These are phyloP conservation scores for Antrodiella citrinella DNA, from an alignment of 768 basidiomycete genomes.

Conservation along the genomic window DNA sequence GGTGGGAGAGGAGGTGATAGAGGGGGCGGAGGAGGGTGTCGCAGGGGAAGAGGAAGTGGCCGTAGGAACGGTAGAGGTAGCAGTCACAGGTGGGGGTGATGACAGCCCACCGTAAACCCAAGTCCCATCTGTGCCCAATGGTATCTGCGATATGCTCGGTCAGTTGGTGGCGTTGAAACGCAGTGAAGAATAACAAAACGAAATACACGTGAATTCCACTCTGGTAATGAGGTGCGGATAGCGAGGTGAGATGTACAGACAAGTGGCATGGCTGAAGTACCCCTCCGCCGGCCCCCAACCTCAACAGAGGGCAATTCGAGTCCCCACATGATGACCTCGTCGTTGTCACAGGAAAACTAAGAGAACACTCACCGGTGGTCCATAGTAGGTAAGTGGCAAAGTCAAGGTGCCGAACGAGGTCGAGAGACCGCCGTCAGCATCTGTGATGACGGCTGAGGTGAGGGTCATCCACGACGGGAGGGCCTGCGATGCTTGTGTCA, in stretches of 20 bases:
- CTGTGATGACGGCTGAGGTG: constrained; percentile 42
- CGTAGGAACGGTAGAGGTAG: constrained; percentile 10
- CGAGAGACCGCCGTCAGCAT: constrained; percentile 42
- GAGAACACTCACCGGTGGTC: constrained; percentile 60
- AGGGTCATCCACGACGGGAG: constrained; percentile 70
- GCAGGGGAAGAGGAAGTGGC: constrained; percentile 14
- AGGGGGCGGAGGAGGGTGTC: constrained; percentile 18
- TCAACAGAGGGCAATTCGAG: too few species aligned
- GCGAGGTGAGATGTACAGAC: neutral
- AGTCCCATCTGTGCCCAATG: constrained; percentile 49
- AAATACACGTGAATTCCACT: too few species aligned
- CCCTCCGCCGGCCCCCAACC: too few species aligned
- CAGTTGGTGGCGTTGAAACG: too few species aligned
- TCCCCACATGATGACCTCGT: too few species aligned
- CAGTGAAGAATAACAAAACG: too few species aligned
- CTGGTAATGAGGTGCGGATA: neutral
- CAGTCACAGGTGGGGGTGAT: constrained; percentile 40
- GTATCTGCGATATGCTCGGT: too few species aligned
- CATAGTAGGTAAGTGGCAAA: constrained; percentile 74
- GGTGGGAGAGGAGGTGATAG: constrained; percentile 5
- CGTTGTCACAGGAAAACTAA: neutral
- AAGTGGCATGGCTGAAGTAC: too few species aligned
- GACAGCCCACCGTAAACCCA: constrained; percentile 76
- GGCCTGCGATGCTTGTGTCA: constrained; percentile 44
- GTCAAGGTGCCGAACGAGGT: constrained; percentile 52